Evolutionary conservation across 176 grass and related monocot genomes (phyloP).

Genomic region (Chrysopogon serrulatus): DNA sequence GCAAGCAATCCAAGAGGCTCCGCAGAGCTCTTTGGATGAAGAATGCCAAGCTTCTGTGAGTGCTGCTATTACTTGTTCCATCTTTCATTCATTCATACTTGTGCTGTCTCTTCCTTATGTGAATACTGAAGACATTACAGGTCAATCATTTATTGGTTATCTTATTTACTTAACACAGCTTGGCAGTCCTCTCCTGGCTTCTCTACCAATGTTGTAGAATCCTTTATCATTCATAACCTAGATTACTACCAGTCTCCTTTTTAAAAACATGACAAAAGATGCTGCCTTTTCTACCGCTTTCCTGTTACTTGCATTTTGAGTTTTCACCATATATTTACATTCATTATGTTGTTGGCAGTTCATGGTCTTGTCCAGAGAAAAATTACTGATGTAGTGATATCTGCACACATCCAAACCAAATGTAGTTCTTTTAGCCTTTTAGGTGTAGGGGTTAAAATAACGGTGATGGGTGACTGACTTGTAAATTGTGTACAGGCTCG

Average conservation of each 20-base stretch:
- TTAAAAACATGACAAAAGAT: neutral
- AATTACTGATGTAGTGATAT: neutral
- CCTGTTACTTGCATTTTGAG: neutral
- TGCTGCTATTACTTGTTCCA: neutral
- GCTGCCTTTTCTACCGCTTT: neutral
- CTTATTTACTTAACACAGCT: neutral
- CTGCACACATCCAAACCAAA: neutral
- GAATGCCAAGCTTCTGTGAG: constrained; percentile 94
- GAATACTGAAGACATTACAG: neutral
- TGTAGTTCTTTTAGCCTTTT: neutral
- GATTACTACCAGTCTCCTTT: neutral
- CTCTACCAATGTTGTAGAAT: neutral
- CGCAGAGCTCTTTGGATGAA: constrained; percentile 88
- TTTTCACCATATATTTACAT: neutral
- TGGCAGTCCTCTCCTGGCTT: too few relatives aligned
- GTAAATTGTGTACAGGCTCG: neutral
- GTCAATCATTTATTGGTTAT: neutral
- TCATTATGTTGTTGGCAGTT: neutral
- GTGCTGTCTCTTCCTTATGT: neutral
- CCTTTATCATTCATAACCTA: neutral
- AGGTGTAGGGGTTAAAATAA: neutral
- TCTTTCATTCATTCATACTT: neutral
- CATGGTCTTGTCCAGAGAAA: neutral
- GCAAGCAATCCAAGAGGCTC: constrained; percentile 86
- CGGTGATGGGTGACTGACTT: neutral